These are phyloP conservation scores for Acanthamoeba sp. DNA, from an alignment of 208 protist genomes.

Conservation along the genomic window DNA sequence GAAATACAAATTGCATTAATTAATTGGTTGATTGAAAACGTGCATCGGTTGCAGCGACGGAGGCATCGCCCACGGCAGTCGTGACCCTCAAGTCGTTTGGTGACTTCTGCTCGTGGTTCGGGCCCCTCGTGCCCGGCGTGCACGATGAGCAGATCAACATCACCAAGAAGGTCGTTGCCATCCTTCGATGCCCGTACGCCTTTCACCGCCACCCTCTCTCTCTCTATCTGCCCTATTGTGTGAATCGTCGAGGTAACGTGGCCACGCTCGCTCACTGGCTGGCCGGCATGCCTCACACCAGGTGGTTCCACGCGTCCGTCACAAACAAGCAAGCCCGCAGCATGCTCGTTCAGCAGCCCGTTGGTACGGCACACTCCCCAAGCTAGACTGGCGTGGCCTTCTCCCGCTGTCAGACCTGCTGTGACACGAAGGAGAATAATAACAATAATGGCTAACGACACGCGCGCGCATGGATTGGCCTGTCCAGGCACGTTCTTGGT, in stretches of 20 bases:
- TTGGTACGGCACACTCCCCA: too few species aligned
- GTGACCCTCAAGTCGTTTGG: slow-evolving; percentile 69
- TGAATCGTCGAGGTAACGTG: too few species aligned
- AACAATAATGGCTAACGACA: neutral
- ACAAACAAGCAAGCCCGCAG: slow-evolving; percentile 70
- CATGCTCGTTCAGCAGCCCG: slow-evolving; percentile 46
- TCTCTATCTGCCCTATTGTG: too few species aligned
- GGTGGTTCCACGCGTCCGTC: slow-evolving; percentile 63
- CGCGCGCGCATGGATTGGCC: neutral
- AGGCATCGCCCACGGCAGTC: slow-evolving; percentile 46
- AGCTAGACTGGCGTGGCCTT: too few species aligned
- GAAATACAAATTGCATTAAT: too few species aligned
- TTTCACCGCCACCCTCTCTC: too few species aligned
- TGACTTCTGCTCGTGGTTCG: slow-evolving; percentile 65
- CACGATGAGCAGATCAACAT: slow-evolving; percentile 60
- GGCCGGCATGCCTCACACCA: neutral
- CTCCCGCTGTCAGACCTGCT: too few species aligned
- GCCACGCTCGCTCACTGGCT: too few species aligned
- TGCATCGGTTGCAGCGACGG: slow-evolving; percentile 20
- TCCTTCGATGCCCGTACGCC: slow-evolving; percentile 65
- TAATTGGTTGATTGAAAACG: too few species aligned
- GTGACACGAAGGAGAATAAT: too few species aligned
- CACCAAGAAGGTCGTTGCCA: slow-evolving; percentile 69
- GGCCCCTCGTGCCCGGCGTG: slow-evolving; percentile 22
- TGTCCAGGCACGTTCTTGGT: slow-evolving; percentile 65